Evolutionary conservation across 2,329 filamentous ascomycete genomes (phyloP), one percentile per base, ranked within the genome.

Genomic region (Cercospora sesami): DNA sequence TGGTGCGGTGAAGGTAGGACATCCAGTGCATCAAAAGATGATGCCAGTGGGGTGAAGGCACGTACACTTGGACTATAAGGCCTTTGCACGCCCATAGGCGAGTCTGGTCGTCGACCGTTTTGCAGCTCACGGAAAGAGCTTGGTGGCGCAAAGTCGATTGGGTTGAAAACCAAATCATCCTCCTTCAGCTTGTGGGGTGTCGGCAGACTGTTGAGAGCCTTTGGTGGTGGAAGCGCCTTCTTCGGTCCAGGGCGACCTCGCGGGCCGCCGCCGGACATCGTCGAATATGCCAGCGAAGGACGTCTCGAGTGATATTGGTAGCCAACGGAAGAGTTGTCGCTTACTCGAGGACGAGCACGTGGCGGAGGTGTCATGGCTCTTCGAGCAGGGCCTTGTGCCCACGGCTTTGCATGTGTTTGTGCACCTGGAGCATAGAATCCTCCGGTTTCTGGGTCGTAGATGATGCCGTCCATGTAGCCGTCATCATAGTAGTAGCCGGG

Each of bases 351-450:
- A 61, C 88, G 87, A 68, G 86, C 88, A 65, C 86, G 85, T 72
- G 94, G 94, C 18, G 94, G 94, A 63, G 94, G 94, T 21, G 94
- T 98, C 94, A 98, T 97, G 63, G 94, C 94, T 75, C 94, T 91
- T 74, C 94, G 91, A 71, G 88, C 90, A 16, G 96, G 87, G 10
- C 92, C 93, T 79, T 97, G 88, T 10, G 94, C 91, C 74, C 91
- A 97, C 2, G 94, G 88, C 66, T 82, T 81, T 21, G 78, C 77
- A n/a, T 58, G 51, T 36, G 78, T 77, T 12, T 58, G 51, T 53
- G 39, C 31, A 51, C 77, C 78, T 10, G 80, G 78, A 23, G 82
- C 80, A 66, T 93, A 87, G 75, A 93, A 94, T 21, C 81, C 79
- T 65, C 89, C 85, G 36, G 85, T 86, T 10, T 88, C 85, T 8